A percentile compares a stretch with the other conserved stretches of the same genome.
Evolutionary conservation across 1,284 basidiomycete species (phyloP).

Genomic region (Heterobasidion annosum): DNA sequence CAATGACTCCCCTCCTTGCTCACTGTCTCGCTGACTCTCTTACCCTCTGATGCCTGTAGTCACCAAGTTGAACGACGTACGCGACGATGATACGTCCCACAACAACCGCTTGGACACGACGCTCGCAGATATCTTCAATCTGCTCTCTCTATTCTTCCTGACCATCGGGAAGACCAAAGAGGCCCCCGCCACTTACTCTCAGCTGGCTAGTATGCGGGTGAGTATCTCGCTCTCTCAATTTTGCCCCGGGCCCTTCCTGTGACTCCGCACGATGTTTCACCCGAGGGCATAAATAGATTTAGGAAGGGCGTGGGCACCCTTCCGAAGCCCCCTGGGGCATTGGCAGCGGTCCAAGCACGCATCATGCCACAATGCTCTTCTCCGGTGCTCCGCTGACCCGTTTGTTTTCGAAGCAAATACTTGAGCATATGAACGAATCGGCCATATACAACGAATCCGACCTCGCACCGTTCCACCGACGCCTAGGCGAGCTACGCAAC

Average conservation of each 20-base stretch:
- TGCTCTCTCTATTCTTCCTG: constrained; percentile 88
- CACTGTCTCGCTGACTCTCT: constrained; percentile 3
- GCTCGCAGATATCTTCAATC: constrained; percentile 87
- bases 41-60: constrained; percentile 38
- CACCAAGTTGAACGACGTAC: constrained; percentile 85
- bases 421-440: constrained; percentile 90
- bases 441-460: constrained; percentile 88
- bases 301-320: too few relatives aligned
- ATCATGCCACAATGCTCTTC: too few relatives aligned
- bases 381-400: background rate
- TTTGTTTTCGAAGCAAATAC: constrained; percentile 63
- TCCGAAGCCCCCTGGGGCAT: too few relatives aligned
- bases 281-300: constrained; percentile 3
- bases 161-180: constrained; percentile 92
- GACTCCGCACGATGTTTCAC: too few relatives aligned
- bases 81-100: constrained; percentile 69
- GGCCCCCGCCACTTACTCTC: constrained; percentile 88
- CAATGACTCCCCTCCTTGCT: constrained; percentile 1
- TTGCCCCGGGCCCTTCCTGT: too few relatives aligned
- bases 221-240: constrained; percentile 25
- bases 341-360: too few relatives aligned
- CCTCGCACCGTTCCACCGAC: constrained; percentile 76
- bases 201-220: constrained; percentile 89
- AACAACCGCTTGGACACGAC: constrained; percentile 91
- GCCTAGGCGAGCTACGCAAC: constrained; percentile 69